phyloP scores from a whole-genome alignment of 2,329 filamentous ascomycete species.

The Venturiaceae sp. region DNA sequence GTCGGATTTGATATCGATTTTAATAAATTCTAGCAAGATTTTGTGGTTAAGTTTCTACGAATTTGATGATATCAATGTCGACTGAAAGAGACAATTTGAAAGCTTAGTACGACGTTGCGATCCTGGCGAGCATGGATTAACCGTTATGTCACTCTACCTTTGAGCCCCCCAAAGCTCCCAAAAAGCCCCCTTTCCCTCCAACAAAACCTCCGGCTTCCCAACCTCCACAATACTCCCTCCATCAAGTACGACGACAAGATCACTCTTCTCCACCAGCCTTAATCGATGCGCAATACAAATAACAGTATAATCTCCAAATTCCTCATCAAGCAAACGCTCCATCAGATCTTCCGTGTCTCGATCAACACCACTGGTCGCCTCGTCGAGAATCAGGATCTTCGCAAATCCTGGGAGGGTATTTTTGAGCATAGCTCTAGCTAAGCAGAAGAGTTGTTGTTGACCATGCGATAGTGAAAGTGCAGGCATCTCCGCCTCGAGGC shows the following conservation, averaged over 20 bases:
- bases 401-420: neutral
- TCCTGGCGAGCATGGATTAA: too few species aligned
- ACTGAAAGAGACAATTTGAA: too few species aligned
- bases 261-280: conserved; percentile 26
- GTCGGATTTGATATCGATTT: too few species aligned
- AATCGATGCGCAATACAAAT: conserved; percentile 56
- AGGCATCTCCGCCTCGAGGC: neutral
- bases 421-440: conserved; percentile 39
- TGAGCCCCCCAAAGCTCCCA: neutral
- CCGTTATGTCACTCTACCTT: too few species aligned
- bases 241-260: conserved; percentile 16
- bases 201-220: neutral
- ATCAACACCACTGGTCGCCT: conserved; percentile 25
- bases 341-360: conserved; percentile 26
- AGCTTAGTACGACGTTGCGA: too few species aligned
- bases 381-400: neutral
- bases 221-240: conserved; percentile 11
- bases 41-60: too few species aligned
- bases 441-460: conserved; percentile 54
- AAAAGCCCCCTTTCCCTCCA: neutral
- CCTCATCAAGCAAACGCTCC: conserved; percentile 44
- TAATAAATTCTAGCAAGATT: too few species aligned
- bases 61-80: too few species aligned
- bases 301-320: conserved; percentile 49
- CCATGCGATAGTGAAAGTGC: conserved; percentile 50